Evolutionary conservation across 2,329 filamentous ascomycete species (phyloP).

Genomic region (Leptographium lundbergii): DNA sequence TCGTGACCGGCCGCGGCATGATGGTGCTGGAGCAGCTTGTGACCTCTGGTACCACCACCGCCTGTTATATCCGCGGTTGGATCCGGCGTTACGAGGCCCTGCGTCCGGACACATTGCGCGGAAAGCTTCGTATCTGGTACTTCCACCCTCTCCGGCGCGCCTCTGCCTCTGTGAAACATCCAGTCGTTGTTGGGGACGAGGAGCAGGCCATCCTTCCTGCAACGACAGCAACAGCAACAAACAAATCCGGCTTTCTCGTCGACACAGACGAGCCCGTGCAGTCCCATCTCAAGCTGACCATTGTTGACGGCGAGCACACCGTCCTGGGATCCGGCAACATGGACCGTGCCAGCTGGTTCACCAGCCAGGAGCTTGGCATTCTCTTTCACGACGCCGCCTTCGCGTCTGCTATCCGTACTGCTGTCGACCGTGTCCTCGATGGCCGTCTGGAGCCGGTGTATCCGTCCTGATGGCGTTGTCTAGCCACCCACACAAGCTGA

Average conservation of each 20-base stretch:
- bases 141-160: constrained; percentile 27
- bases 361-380: constrained; percentile 71
- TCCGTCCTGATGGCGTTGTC: not conserved
- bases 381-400: constrained; percentile 31
- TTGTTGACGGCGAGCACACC: constrained; percentile 55
- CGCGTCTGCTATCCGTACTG: constrained; percentile 17
- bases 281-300: constrained; percentile 64
- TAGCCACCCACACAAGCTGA: not conserved
- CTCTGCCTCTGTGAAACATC: not conserved
- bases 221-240: not conserved
- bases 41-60: constrained; percentile 63
- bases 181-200: constrained; percentile 1
- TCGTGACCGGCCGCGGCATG: constrained; percentile 55
- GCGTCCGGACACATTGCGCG: constrained; percentile 17
- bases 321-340: constrained; percentile 73
- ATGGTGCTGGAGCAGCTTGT: constrained; percentile 74
- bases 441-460: constrained; percentile 21
- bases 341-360: constrained; percentile 77
- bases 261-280: constrained; percentile 49
- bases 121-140: constrained; percentile 45
- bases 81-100: constrained; percentile 38
- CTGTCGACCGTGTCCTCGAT: constrained; percentile 20
- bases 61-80: constrained; percentile 47
- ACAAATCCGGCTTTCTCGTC: not conserved
- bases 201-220: constrained; percentile 5